Evolutionary conservation across 2,329 filamentous ascomycete species (phyloP).

Genomic region (Penicillium olsonii): DNA sequence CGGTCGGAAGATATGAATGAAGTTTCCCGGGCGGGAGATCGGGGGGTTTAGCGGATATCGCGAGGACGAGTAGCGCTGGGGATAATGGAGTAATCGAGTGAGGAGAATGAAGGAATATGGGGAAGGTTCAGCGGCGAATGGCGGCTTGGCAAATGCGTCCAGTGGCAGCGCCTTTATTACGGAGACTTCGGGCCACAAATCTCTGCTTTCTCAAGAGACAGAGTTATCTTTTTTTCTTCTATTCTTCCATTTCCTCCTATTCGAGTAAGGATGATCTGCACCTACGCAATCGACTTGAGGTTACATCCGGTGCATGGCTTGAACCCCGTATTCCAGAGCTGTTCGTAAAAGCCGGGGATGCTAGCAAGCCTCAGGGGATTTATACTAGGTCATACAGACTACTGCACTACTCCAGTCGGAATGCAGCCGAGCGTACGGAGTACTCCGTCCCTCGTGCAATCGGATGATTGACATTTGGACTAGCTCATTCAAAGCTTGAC

Average conservation of each 20-base stretch:
- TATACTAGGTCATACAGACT: background rate
- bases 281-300: conserved; percentile 1
- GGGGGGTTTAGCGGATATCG: background rate
- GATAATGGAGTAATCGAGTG: conserved; percentile 11
- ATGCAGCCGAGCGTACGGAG: background rate
- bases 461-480: conserved; percentile 3
- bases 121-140: conserved; percentile 30
- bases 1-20: conserved; percentile 7
- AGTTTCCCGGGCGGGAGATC: conserved; percentile 13
- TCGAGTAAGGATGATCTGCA: background rate
- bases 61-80: conserved; percentile 10
- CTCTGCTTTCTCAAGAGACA: no score
- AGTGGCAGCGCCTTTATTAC: conserved; percentile 18
- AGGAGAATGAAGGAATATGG: conserved; percentile 30
- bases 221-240: no score
- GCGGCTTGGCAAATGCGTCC: conserved; percentile 31
- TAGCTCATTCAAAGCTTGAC: conserved; percentile 1
- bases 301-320: background rate
- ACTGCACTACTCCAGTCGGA: conserved; percentile 1
- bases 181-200: conserved; percentile 2
- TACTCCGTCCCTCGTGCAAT: conserved; percentile 6
- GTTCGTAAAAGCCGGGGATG: background rate
- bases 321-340: background rate
- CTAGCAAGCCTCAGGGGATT: background rate
- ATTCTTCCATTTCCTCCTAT: no score